phyloP scores from a whole-genome alignment of 83 land plant genomes.

The Larix sibirica region DNA sequence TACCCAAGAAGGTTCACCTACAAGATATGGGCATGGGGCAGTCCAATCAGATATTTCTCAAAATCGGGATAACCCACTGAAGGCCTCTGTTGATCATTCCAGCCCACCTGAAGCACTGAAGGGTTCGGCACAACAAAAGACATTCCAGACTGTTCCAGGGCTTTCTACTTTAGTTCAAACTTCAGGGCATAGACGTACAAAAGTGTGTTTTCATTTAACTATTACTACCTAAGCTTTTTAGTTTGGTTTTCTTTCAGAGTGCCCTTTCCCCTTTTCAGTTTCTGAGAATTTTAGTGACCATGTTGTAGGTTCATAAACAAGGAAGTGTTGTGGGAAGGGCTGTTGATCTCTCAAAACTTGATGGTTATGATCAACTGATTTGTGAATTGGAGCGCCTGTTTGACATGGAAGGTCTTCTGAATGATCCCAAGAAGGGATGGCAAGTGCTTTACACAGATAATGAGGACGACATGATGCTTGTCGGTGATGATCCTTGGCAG shows the following conservation, averaged over 20 bases:
- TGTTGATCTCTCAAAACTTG: slow-evolving; percentile 32
- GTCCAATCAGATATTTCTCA: slow-evolving; percentile 1
- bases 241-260: not conserved
- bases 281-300: not conserved
- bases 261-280: not conserved
- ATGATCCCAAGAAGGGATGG: slow-evolving; percentile 34
- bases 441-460: slow-evolving; percentile 34
- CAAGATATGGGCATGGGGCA: not conserved
- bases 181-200: slow-evolving; percentile 38
- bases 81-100: not conserved
- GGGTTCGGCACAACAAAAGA: slow-evolving; percentile 10
- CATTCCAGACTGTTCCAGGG: slow-evolving; percentile 15
- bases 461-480: slow-evolving; percentile 36
- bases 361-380: slow-evolving; percentile 34
- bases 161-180: slow-evolving; percentile 16
- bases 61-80: not conserved
- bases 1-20: slow-evolving; percentile 1
- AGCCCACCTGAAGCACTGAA: slow-evolving; percentile 1
- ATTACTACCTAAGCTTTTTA: not conserved
- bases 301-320: slow-evolving; percentile 34
- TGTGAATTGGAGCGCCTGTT: slow-evolving; percentile 32
- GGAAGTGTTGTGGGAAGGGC: slow-evolving; percentile 40
- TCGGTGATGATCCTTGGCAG: slow-evolving; percentile 38
- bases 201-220: slow-evolving; percentile 24
- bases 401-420: slow-evolving; percentile 30